Base-by-base conservation (phyloP, 2,329 filamentous ascomycete species). In the Microthyrium microscopicum region DNA sequence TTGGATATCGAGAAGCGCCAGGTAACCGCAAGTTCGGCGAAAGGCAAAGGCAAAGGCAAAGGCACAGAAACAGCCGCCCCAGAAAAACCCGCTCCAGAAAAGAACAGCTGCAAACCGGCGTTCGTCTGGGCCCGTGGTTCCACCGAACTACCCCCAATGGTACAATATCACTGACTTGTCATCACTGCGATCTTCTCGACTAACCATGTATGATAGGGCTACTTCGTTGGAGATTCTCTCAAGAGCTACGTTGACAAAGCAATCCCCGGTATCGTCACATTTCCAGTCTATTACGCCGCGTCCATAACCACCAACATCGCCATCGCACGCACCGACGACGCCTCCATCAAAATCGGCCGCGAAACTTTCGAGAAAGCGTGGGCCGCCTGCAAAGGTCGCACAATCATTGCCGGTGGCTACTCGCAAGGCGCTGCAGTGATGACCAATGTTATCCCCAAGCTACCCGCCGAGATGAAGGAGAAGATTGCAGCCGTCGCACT, bases 101-200 rank as follows among this genome's bases (percentile, higher is more conserved):
- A 33, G 17, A 24, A n/a, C 12, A 24, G 31, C 22, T 18, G 25
- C 9, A 48, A 52, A 19, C 46, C 61, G 13, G 56, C 62, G 19
- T 58, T 66, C 32, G 57, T 65, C 29, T 66, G 59, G 39, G 60
- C 62, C 5, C 56, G 62, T 29, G 62, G 59, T 17, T 63, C 61
- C 9, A 59, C 55, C 12, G 62, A 66, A 40, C 42, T 47, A 4
- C 62, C 62, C 15, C 62, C 64, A 44, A 55, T 66, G 44, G 59
- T 61, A n/a, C n/a, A n/a, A n/a, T n/a, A n/a, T n/a, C n/a, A n/a
- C n/a, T n/a, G n/a, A n/a, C n/a, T n/a, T n/a, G n/a, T n/a, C n/a
- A n/a, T n/a, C n/a, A n/a, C n/a, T n/a, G n/a, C n/a, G n/a, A n/a
- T n/a, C n/a, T n/a, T n/a, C n/a, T n/a, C n/a, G n/a, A n/a, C n/a